Conservation (phyloP, 2,329 filamentous ascomycete species). For the Verticillium dahliae region DNA sequence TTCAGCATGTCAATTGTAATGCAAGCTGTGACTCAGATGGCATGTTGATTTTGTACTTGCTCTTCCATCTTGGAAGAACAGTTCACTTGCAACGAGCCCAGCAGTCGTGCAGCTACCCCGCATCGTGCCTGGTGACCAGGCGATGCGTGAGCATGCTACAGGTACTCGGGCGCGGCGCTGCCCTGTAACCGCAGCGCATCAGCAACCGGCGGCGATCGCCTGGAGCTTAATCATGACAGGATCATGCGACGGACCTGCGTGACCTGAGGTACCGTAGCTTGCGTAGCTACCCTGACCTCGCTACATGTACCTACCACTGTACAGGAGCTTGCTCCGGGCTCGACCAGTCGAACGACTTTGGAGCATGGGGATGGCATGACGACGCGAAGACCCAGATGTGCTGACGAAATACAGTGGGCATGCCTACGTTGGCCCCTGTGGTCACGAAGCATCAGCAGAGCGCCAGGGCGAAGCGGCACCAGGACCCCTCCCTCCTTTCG, state of each 20-base stretch:
- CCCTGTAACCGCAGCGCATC: neutral
- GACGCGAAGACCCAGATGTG: neutral
- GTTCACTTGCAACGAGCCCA: neutral
- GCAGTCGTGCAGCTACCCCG: neutral
- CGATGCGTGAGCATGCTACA: neutral
- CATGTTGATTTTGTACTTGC: too few species aligned
- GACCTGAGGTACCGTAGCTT: too few species aligned
- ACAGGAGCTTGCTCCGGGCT: neutral
- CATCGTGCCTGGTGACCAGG: neutral
- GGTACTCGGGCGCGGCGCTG: neutral
- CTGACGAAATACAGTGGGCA: neutral
- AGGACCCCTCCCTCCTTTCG: neutral
- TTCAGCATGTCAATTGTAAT: too few species aligned
- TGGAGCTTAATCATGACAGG: neutral
- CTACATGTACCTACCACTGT: neutral
- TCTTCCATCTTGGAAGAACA: neutral
- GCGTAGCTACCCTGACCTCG: too few species aligned
- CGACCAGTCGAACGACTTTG: neutral
- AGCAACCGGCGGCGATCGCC: neutral
- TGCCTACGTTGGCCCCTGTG: neutral
- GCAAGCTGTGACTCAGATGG: too few species aligned
- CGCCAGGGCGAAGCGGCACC: neutral
- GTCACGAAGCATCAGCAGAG: neutral
- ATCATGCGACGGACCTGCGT: neutral
- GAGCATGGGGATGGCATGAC: too few species aligned